Base-by-base conservation (phyloP, 345 rosid genomes). In the Moricandia arvensis region DNA sequence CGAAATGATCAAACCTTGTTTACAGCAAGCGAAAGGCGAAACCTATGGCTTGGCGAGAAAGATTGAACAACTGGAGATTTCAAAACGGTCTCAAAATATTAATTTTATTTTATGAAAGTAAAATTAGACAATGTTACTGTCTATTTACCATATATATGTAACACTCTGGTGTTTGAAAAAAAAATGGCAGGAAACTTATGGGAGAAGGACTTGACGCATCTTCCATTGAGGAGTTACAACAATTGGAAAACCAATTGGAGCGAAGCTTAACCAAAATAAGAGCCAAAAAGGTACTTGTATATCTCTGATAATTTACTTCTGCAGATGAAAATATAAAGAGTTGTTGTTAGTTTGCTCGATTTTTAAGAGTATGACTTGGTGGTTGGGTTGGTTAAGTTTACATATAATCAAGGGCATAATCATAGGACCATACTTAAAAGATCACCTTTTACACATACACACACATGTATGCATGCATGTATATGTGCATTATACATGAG, bases 151-250 rank as follows among this genome's bases (percentile, higher is more conserved):
- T 0, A 65, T 8, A 33, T 9, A 24, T 8, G 55, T 45, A 64
- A 2, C 12, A 59, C 55, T 41, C 5, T 59, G 38, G 45, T 68
- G 47, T 18, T 37, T 16, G 21, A 13, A 6, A 8, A 49, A 51
- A 16, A 63, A 54, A 29, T 37, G 5, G 81, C 81, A 91, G 98
- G 61, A 91, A 89, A 68, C 63, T 94, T 13, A 1, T 89, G 13
- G 98, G 98, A 81, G 86, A 83, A 66, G 93, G 87, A 35, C 78
- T 94, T 73, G 93, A 83, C 9, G 59, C 78, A 26, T 91, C 95
- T 77, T 80, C 91, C n/a, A n/a, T 77, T 15, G 90, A 87, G 37
- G 98, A 94, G 73, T 83, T 94, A 34, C 81, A 82, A 55, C 88
- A 85, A 66, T 18, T 89, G 34, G 98, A 91, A 81, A 89, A 73